Evolutionary conservation across 768 basidiomycete genomes (phyloP).

Genomic region (Ramaria sp.): DNA sequence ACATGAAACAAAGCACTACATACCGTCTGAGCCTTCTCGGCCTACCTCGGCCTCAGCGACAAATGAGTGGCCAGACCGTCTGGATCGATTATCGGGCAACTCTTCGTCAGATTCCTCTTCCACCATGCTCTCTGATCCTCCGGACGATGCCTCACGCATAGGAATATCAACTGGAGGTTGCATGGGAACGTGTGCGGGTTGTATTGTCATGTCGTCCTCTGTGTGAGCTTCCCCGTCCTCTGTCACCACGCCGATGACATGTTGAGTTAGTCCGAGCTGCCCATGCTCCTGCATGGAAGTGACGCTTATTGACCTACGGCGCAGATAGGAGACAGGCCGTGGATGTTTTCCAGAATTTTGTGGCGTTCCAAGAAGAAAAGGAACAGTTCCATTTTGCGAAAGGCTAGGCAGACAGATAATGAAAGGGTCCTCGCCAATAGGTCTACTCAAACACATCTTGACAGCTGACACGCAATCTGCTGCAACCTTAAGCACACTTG

Average conservation of each 20-base stretch:
- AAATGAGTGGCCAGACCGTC: not conserved
- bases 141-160: not conserved
- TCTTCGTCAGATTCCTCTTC: constrained; percentile 2
- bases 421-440: constrained; percentile 50
- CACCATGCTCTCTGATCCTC: not conserved
- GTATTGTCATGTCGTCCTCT: constrained; percentile 54
- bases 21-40: constrained; percentile 1
- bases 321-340: constrained; percentile 7
- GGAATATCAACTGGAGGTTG: not conserved
- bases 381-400: not conserved
- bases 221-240: constrained; percentile 24
- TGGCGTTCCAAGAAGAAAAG: not conserved
- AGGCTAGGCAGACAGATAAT: constrained; percentile 47
- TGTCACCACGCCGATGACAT: constrained; percentile 20
- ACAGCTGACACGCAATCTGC: constrained; percentile 83
- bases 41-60: not conserved
- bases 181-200: constrained; percentile 20
- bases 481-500: constrained; percentile 76
- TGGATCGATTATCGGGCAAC: not conserved
- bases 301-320: constrained; percentile 5
- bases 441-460: constrained; percentile 65
- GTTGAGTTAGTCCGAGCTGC: not conserved
- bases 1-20: not conserved
- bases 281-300: not conserved
- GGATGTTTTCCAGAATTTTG: not conserved